Evolutionary conservation across 176 grass and related monocot genomes (phyloP).

Genomic region (Hsuehochloa calcarea): DNA sequence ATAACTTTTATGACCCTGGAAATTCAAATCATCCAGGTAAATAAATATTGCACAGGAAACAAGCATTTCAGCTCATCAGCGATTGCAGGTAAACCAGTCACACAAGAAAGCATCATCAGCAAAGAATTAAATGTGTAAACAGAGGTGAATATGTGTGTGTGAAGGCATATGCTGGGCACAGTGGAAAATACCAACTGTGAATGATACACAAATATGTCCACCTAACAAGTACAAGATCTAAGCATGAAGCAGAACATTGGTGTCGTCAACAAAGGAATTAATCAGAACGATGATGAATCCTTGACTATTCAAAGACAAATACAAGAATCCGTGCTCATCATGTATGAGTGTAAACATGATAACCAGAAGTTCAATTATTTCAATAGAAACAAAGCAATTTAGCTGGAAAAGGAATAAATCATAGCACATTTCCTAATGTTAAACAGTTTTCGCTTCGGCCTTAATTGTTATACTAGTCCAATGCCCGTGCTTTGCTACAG

Average conservation of each 20-base stretch:
- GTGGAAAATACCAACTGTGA: not conserved
- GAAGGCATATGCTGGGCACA: not conserved
- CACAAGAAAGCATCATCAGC: not conserved
- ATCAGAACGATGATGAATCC: not conserved
- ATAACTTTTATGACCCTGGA: conserved; percentile 77
- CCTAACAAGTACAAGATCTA: not conserved
- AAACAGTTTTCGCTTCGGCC: not conserved
- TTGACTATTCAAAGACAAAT: not conserved
- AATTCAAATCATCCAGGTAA: conserved; percentile 38
- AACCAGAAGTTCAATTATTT: not conserved
- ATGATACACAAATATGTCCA: not conserved
- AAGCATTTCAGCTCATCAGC: not conserved
- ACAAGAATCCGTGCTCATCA: not conserved
- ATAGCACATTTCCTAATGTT: not conserved
- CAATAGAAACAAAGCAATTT: not conserved
- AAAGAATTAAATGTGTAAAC: not conserved
- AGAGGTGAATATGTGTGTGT: not conserved
- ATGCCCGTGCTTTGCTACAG: too few species aligned
- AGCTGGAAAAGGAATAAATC: not conserved
- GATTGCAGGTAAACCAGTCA: not conserved
- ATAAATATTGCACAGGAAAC: conserved; percentile 2
- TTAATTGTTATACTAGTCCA: not conserved
- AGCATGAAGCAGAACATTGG: not conserved
- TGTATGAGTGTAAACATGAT: not conserved
- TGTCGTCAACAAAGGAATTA: not conserved